Evolutionary conservation across 116 monocot species (phyloP).

Genomic region (Phalaenopsis hybrid): DNA sequence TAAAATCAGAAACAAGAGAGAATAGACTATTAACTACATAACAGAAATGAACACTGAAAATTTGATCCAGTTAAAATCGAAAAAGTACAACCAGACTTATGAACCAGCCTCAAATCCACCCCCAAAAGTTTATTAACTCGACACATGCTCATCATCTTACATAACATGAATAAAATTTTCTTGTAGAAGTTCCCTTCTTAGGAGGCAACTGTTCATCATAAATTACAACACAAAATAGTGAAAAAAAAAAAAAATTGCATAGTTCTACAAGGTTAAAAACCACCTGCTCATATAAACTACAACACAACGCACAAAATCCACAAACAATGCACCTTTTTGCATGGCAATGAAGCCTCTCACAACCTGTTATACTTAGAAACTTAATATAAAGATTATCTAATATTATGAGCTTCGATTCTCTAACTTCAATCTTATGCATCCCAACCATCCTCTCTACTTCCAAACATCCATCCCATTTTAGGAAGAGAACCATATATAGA

Average conservation of each 20-base stretch:
- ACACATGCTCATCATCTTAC: background rate
- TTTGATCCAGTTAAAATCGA: too few species aligned
- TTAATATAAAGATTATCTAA: background rate
- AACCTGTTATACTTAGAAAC: background rate
- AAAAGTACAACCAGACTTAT: too few species aligned
- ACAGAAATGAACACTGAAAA: too few species aligned
- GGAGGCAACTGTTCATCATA: background rate
- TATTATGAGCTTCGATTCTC: background rate
- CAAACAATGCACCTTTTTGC: background rate
- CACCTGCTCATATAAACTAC: background rate
- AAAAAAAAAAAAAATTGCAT: background rate
- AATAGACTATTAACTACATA: too few species aligned
- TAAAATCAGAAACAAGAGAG: too few species aligned
- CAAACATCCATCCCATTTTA: slow-evolving; percentile 24
- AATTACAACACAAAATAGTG: background rate
- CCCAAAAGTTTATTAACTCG: too few species aligned
- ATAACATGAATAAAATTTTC: background rate
- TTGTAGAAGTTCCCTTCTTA: background rate
- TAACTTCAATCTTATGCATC: slow-evolving; percentile 23
- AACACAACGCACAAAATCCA: background rate
- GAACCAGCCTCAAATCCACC: too few species aligned
- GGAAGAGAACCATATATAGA: slow-evolving; percentile 32
- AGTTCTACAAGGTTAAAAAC: background rate
- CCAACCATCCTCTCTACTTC: slow-evolving; percentile 36
- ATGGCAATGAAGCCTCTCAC: background rate